A percentile compares a stretch with the other conserved stretches of the same genome.
Conservation (phyloP, 352 stramenopile species). For the Globisporangium solare region DNA sequence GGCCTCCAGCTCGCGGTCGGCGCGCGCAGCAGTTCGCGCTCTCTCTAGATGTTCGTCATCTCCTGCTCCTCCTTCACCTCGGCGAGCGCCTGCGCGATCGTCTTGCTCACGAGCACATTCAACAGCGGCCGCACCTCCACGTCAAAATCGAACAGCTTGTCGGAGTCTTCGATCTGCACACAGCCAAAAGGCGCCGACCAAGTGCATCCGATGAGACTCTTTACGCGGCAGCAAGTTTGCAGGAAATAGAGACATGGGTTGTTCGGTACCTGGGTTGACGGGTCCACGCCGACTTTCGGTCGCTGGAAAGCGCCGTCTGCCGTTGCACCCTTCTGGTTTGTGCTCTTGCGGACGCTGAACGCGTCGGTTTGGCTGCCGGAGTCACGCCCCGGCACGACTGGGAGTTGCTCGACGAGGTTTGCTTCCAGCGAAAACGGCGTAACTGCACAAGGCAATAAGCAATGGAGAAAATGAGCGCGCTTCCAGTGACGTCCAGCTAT, state of each 20-base stretch:
- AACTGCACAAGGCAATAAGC: conserved; percentile 24
- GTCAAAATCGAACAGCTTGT: conserved; percentile 82
- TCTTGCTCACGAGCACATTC: conserved; percentile 79
- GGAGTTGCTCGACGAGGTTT: conserved; percentile 59
- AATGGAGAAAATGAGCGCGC: not conserved
- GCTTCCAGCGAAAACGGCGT: conserved; percentile 51
- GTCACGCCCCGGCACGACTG: conserved; percentile 28
- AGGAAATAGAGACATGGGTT: not conserved
- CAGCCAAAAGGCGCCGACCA: not conserved
- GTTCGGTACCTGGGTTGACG: conserved; percentile 47
- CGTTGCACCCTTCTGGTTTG: conserved; percentile 27
- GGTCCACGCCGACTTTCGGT: conserved; percentile 73
- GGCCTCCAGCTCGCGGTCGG: conserved; percentile 46
- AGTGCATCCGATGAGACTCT: not conserved
- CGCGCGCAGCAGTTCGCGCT: conserved; percentile 33
- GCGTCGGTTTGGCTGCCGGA: conserved; percentile 66
- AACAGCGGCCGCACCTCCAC: conserved; percentile 69
- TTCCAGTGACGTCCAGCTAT: not conserved
- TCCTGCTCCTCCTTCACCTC: conserved; percentile 80
- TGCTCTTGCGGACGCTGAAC: conserved; percentile 34
- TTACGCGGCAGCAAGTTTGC: not conserved
- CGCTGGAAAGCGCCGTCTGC: conserved; percentile 50
- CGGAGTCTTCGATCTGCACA: conserved; percentile 60
- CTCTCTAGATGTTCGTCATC: conserved; percentile 35
- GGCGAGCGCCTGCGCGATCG: conserved; percentile 62